Conservation (phyloP, 2,329 filamentous ascomycete genomes). For the Graphium sp. region DNA sequence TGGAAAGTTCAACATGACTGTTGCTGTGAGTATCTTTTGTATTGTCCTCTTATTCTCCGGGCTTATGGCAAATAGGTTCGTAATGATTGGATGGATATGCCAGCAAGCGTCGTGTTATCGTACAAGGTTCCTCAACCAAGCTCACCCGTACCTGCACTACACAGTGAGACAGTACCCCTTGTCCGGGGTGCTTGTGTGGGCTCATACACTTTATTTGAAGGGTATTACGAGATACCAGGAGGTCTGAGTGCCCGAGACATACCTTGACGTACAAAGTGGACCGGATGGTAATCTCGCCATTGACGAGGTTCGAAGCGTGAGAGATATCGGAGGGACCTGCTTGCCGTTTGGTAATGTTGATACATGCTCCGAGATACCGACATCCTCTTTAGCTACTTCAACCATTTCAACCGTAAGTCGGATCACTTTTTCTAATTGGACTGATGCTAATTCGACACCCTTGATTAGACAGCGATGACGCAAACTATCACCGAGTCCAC, state of each 20-base stretch:
- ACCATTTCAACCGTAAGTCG: slow-evolving; percentile 4
- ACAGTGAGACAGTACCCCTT: slow-evolving; percentile 19
- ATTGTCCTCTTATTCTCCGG: no score
- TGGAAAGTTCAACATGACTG: slow-evolving; percentile 25
- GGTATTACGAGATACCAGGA: slow-evolving; percentile 23
- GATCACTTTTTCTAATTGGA: slow-evolving; percentile 4
- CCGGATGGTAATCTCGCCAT: no score
- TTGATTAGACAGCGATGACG: slow-evolving; percentile 1
- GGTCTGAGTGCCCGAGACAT: slow-evolving; percentile 22
- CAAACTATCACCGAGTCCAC: slow-evolving; percentile 6
- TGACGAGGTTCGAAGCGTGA: slow-evolving; percentile 31
- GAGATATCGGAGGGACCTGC: slow-evolving; percentile 25
- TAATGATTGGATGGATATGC: slow-evolving; percentile 24
- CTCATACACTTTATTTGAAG: slow-evolving; percentile 28
- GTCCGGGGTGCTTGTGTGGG: slow-evolving; percentile 25
- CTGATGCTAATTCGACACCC: background rate
- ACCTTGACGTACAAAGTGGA: no score
- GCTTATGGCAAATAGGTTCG: no score
- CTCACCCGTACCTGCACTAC: slow-evolving; percentile 24
- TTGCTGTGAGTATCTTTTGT: no score
- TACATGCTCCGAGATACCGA: slow-evolving; percentile 9
- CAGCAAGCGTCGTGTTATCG: slow-evolving; percentile 22
- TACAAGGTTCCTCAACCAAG: slow-evolving; percentile 22
- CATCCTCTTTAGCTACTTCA: slow-evolving; percentile 5
- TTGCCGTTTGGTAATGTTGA: slow-evolving; percentile 18